Percentiles rank a stretch among this genome's conserved stretches.
phyloP scores from a whole-genome alignment of 768 basidiomycete species.

The Phlebiopsis gigantea region DNA sequence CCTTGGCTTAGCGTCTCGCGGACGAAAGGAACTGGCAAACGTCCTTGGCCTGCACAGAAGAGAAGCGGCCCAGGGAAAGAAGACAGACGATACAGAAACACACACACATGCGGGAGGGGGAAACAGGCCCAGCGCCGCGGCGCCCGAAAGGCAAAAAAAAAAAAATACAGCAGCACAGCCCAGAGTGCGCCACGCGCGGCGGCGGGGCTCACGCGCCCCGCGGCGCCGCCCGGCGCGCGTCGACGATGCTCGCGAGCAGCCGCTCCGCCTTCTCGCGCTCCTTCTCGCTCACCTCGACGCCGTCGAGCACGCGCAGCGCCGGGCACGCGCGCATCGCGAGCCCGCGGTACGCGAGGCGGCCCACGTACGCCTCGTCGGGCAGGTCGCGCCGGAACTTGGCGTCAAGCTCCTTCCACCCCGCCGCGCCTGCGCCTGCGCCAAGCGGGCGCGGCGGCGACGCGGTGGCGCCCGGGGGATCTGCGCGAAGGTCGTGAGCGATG shows the following conservation, averaged over 20 bases:
- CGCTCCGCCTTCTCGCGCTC: constrained; percentile 80
- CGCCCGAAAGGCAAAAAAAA: too few relatives aligned
- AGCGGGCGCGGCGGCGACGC: background rate
- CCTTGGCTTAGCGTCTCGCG: too few relatives aligned
- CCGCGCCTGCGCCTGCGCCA: background rate
- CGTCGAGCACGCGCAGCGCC: constrained; percentile 72
- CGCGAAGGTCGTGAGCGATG: background rate
- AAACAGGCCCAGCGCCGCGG: too few relatives aligned
- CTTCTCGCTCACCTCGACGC: constrained; percentile 75
- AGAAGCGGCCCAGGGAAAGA: too few relatives aligned
- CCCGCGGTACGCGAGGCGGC: constrained; percentile 85
- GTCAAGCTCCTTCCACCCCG: constrained; percentile 72
- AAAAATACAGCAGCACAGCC: too few relatives aligned
- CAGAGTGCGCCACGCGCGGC: background rate
- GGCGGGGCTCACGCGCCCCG: too few relatives aligned
- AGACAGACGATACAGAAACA: too few relatives aligned
- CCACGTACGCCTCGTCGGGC: constrained; percentile 84
- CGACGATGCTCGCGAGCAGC: constrained; percentile 51
- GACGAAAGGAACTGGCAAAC: too few relatives aligned
- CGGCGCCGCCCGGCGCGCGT: constrained; percentile 2
- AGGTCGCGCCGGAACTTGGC: constrained; percentile 82
- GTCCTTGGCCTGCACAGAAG: too few relatives aligned
- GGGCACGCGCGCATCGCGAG: constrained; percentile 75
- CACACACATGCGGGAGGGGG: background rate
- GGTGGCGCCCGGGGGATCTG: background rate